Evolutionary conservation across 306 rosid species (phyloP).

Genomic region (Luffa aegyptiaca): DNA sequence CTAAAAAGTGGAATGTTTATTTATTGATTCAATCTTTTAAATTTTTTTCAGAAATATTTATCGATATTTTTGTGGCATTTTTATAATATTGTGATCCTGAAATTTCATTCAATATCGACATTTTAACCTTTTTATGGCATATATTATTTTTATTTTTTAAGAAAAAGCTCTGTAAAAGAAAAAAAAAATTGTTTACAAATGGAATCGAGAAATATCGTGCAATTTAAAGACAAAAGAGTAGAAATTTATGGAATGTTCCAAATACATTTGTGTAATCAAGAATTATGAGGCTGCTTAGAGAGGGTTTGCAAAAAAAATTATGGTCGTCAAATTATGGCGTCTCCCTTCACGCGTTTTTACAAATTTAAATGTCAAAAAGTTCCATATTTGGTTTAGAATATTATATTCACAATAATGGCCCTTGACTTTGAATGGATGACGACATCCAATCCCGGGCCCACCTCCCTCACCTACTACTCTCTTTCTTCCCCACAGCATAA

Average conservation of each 20-base stretch:
- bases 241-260: background rate
- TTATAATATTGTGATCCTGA: no score
- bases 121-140: no score
- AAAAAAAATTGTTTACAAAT: no score
- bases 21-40: no score
- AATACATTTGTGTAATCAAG: background rate
- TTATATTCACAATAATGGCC: background rate
- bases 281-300: background rate
- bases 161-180: no score
- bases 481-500: background rate
- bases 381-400: background rate
- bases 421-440: background rate
- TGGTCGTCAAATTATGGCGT: background rate
- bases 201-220: no score
- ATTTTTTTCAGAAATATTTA: no score
- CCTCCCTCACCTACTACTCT: background rate
- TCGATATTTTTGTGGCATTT: no score
- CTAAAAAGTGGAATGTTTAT: no score
- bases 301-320: background rate
- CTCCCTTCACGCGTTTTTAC: slow-evolving; percentile 1
- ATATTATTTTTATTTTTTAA: no score
- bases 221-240: background rate
- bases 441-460: background rate
- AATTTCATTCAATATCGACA: no score
- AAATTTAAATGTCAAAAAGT: background rate